Evolutionary conservation across 371 early-diverging fungal genomes (phyloP).

Genomic region (Circinella minor): DNA sequence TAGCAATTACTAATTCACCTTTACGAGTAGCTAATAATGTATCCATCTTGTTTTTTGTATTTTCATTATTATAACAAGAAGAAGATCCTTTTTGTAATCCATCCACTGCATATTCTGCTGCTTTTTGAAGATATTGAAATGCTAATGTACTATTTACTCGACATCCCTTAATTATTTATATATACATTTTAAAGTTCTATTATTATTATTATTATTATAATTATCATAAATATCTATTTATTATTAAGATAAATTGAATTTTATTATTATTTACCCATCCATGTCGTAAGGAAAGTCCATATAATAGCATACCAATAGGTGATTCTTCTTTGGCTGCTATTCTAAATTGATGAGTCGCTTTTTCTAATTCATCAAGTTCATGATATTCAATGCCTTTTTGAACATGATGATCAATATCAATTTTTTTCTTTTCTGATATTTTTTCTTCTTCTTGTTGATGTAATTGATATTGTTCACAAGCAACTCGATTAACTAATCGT

Average conservation of each 20-base stretch:
- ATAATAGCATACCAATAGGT: conserved; percentile 81
- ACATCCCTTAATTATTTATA: conserved; percentile 64
- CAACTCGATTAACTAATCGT: neutral
- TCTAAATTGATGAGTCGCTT: conserved; percentile 75
- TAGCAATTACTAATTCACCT: conserved; percentile 77
- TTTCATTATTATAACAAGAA: conserved; percentile 14
- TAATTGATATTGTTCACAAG: neutral
- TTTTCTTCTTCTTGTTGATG: neutral
- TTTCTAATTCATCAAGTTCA: conserved; percentile 71
- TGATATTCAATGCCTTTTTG: conserved; percentile 68
- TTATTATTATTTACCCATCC: conserved; percentile 65
- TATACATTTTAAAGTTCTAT: conserved; percentile 17
- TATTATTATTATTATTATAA: neutral
- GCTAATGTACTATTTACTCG: conserved; percentile 66
- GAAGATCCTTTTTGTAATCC: conserved; percentile 36
- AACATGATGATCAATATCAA: conserved; percentile 36
- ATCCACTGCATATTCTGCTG: conserved; percentile 75
- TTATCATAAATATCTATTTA: neutral
- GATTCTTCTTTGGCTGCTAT: conserved; percentile 69
- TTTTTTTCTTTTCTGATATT: neutral
- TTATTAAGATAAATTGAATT: neutral
- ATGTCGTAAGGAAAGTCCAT: conserved; percentile 80
- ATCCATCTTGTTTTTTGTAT: conserved; percentile 5
- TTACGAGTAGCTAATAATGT: conserved; percentile 35
- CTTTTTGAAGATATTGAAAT: conserved; percentile 75